A percentile compares a stretch with the other conserved stretches of the same genome.
These are phyloP conservation scores for Podaxis mareebaensis DNA, from an alignment of 768 basidiomycete genomes.

Conservation along the genomic window DNA sequence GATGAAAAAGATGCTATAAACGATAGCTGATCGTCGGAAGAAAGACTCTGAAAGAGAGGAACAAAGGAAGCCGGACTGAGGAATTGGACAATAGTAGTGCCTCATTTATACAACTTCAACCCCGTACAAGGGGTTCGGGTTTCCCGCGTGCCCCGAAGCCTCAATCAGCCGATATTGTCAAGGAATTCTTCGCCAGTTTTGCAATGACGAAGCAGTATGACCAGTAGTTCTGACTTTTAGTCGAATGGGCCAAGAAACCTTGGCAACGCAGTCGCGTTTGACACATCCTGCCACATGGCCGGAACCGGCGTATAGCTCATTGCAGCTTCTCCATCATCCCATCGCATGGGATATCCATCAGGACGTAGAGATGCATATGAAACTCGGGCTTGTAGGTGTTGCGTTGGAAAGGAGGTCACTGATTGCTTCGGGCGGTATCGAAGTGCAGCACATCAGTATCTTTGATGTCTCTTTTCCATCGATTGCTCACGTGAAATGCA, in stretches of 20 bases:
- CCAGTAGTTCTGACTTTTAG: slow-evolving; percentile 31
- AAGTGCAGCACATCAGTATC: background rate
- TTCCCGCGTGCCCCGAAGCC: no score
- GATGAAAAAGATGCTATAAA: slow-evolving; percentile 14
- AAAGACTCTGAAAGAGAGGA: slow-evolving; percentile 14
- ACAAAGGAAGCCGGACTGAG: slow-evolving; percentile 16
- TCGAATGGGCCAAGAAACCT: background rate
- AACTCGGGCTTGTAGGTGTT: background rate
- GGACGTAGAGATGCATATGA: background rate
- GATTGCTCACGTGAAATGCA: background rate
- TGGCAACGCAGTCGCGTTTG: background rate
- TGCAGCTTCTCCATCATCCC: background rate
- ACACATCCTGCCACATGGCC: slow-evolving; percentile 2
- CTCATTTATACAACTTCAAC: slow-evolving; percentile 39
- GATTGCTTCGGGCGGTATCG: background rate
- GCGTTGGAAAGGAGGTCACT: background rate
- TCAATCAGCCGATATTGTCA: no score
- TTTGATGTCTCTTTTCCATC: background rate
- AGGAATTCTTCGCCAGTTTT: no score
- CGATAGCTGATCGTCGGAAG: slow-evolving; percentile 29
- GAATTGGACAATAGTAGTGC: slow-evolving; percentile 13
- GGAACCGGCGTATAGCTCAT: background rate
- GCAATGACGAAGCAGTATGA: no score
- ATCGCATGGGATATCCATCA: background rate
- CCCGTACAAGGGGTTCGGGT: background rate